These are phyloP conservation scores for Mortierella hygrophila DNA, from an alignment of 192 early-diverging fungal species.

Conservation along the genomic window DNA sequence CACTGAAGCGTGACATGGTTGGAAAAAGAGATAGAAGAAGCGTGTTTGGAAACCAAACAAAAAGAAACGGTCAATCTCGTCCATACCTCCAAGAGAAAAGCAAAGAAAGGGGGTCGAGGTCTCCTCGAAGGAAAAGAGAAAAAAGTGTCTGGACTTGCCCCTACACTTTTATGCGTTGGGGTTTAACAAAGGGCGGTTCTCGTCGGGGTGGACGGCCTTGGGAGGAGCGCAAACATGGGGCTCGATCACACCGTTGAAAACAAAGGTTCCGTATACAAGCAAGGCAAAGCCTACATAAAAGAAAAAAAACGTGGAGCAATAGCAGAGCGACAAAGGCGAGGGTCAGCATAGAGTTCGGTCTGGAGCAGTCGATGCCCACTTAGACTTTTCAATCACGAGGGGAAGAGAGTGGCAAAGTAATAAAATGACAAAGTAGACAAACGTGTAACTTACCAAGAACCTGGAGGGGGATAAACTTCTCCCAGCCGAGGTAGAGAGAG, in stretches of 20 bases:
- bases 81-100: background rate
- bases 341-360: background rate
- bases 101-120: background rate
- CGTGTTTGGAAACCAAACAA: no score
- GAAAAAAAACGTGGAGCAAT: slow-evolving; percentile 18
- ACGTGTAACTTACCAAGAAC: slow-evolving; percentile 76
- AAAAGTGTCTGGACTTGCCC: no score
- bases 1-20: background rate
- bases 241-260: slow-evolving; percentile 87
- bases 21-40: background rate
- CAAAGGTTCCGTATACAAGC: slow-evolving; percentile 86
- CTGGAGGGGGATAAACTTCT: slow-evolving; percentile 90
- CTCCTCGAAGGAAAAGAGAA: background rate
- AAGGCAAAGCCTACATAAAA: slow-evolving; percentile 61
- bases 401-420: background rate
- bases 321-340: background rate
- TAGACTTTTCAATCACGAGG: background rate
- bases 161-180: slow-evolving; percentile 3
- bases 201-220: slow-evolving; percentile 28
- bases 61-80: background rate
- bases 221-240: slow-evolving; percentile 66
- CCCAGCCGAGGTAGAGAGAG: slow-evolving; percentile 94
- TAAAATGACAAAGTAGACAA: background rate
- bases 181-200: slow-evolving; percentile 45
- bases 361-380: background rate